These are phyloP conservation scores for Eleusine coracana DNA, from an alignment of 176 grass and related monocot species.

Conservation along the genomic window DNA sequence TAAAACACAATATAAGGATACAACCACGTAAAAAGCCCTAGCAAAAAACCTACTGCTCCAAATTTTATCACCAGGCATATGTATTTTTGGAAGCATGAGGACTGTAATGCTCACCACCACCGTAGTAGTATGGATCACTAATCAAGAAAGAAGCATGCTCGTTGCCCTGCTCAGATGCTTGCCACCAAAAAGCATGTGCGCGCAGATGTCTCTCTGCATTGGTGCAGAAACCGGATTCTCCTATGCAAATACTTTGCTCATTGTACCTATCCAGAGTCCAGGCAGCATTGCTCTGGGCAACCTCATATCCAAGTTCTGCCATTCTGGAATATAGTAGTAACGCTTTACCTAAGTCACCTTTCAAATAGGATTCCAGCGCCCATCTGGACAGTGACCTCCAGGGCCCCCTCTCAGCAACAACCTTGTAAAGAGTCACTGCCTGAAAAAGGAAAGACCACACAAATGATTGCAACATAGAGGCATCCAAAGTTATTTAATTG, in stretches of 20 bases:
- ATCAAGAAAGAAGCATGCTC: constrained; percentile 98
- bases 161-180: constrained; percentile 99
- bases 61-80: constrained; percentile 9
- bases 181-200: constrained; percentile 96
- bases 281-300: constrained; percentile 97
- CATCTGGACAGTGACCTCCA: constrained; percentile 95
- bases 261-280: constrained; percentile 97
- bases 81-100: neutral
- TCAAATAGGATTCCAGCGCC: constrained; percentile 95
- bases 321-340: constrained; percentile 96
- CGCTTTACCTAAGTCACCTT: constrained; percentile 93
- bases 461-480: constrained; percentile 3
- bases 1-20: neutral
- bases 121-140: constrained; percentile 98
- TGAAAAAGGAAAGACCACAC: constrained; percentile 34
- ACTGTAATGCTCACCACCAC: constrained; percentile 64
- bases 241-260: constrained; percentile 92
- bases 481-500: neutral
- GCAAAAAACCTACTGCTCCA: constrained; percentile 1
- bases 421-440: constrained; percentile 90
- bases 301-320: constrained; percentile 98
- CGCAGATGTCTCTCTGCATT: constrained; percentile 86
- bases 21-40: neutral
- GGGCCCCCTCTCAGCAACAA: constrained; percentile 92
- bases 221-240: constrained; percentile 86